phyloP scores from a whole-genome alignment of 1,139 yeast genomes.

The Pichia sp. region DNA sequence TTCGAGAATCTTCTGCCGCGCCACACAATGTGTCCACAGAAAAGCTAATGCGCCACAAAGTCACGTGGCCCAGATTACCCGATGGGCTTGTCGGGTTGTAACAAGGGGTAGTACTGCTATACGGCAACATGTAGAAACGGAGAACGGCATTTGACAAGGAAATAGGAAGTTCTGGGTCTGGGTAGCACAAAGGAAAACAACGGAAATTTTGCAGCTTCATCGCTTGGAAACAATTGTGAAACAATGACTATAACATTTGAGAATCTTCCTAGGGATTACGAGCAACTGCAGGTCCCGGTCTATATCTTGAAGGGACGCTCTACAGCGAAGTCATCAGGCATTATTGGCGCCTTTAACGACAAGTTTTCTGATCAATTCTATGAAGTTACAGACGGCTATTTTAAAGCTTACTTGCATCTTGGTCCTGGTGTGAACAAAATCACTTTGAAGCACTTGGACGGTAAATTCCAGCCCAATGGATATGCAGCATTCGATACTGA shows the following conservation, averaged over 20 bases:
- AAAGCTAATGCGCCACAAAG: background rate
- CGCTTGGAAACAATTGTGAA: background rate
- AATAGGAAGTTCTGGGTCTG: too few species aligned
- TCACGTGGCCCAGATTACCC: background rate
- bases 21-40: background rate
- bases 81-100: too few species aligned
- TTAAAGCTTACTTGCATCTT: constrained; percentile 68
- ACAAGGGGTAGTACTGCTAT: too few species aligned
- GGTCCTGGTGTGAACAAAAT: constrained; percentile 54
- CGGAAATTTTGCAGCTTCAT: background rate
- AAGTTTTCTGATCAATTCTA: constrained; percentile 67
- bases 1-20: constrained; percentile 9
- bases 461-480: constrained; percentile 24
- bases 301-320: constrained; percentile 42
- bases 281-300: constrained; percentile 42
- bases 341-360: constrained; percentile 40
- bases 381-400: constrained; percentile 65
- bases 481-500: constrained; percentile 29
- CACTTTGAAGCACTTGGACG: constrained; percentile 27
- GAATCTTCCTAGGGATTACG: constrained; percentile 30
- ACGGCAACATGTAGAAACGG: too few species aligned
- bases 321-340: constrained; percentile 29
- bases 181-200: background rate
- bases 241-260: constrained; percentile 28
- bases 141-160: too few species aligned